A percentile compares a stretch with the other conserved stretches of the same genome.
Conservation (phyloP, 2,329 filamentous ascomycete species). For the Fusarium sp. region DNA sequence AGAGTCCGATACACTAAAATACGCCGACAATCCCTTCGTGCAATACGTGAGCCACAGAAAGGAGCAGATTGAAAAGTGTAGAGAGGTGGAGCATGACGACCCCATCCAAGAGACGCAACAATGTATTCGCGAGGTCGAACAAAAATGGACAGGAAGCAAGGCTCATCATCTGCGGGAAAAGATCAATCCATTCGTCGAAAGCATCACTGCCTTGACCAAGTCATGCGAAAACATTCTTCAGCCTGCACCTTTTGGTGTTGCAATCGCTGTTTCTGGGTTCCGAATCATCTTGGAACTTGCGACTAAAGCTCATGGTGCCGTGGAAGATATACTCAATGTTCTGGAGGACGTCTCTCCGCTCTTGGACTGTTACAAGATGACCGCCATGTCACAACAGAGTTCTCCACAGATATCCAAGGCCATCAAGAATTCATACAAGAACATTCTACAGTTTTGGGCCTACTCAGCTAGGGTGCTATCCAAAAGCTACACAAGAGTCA, state of each 20-base stretch:
- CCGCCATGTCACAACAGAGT: not conserved
- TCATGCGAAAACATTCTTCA: not conserved
- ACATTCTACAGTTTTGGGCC: not conserved
- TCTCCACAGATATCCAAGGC: not conserved
- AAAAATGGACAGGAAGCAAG: not conserved
- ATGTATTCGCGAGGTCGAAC: not conserved
- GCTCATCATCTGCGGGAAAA: not conserved
- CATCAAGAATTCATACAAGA: not conserved
- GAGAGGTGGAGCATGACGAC: not conserved
- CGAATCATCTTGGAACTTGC: not conserved
- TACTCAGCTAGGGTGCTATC: not conserved
- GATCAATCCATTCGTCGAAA: not conserved
- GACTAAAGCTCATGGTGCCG: not conserved
- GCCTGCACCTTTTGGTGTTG: not conserved
- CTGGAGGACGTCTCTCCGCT: not conserved
- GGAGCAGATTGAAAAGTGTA: not conserved
- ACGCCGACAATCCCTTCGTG: not conserved
- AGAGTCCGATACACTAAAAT: not conserved
- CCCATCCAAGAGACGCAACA: not conserved
- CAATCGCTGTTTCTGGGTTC: not conserved
- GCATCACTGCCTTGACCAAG: not conserved
- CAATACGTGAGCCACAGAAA: not conserved
- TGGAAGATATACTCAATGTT: not conserved
- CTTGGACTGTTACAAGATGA: not conserved
- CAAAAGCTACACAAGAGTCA: not conserved